Base-by-base conservation (phyloP, 805 yeast species). In the Yueomyces sinensis region DNA sequence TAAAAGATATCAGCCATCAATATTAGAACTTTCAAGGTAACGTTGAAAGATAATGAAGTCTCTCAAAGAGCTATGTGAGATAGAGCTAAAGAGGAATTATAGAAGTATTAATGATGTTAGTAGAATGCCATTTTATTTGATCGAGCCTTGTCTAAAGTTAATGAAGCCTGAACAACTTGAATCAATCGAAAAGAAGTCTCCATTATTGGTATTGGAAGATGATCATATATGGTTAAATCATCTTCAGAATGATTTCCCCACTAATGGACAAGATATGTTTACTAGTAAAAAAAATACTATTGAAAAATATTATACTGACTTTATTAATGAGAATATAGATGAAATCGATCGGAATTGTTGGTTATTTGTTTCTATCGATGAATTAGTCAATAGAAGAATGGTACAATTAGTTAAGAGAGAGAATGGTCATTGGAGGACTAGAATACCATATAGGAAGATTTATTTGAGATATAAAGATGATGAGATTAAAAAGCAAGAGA, bases 121-220 rank as follows among this genome's bases (percentile, higher is more conserved):
- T 1, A 52, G 50, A 33, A 48, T 55, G 1, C 52, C 66, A 17
- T 60, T 47, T 37, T 30, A 50, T n/a, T 38, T 63, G 25, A 36
- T 63, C 13, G 39, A 44, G 29, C 40, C 47, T 15, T 53, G 57
- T 1, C 41, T 62, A 17, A 35, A 41, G 27, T 51, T 53, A 33
- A 44, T 56, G 13, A 50, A 47, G 13, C 33, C 49, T 7, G 52
- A 50, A 9, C 68, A 61, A 31, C 33, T 63, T 11, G 35, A 42
- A 19, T 50, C 45, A 17, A 33, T 61, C 9, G 68, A 63, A 37
- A 32, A 35, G 17, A 37, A 33, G 3, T 61, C 60, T 37, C 56
- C 57, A 1, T 37, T 43, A 16, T 44, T 57, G 18, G 42, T 61
- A 1, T 49, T 63, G 30, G 66, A 63, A 27, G 66, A 62, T 41